phyloP scores from a whole-genome alignment of 805 yeast genomes.

The Starmerella gropengiesseri region DNA sequence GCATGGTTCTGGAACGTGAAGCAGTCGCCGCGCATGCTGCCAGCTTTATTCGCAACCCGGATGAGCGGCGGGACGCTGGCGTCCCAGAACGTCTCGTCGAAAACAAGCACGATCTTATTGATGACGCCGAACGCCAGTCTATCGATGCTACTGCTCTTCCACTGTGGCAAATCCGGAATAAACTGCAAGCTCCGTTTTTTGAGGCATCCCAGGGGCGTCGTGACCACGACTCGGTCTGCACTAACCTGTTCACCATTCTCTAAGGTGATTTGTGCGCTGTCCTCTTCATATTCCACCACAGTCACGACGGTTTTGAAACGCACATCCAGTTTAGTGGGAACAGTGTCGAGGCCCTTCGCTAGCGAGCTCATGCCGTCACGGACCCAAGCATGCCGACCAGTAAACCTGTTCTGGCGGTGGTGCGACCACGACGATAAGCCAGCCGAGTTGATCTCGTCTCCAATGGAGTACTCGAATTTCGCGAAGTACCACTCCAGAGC shows the following conservation, averaged over 20 bases:
- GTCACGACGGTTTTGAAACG: slow-evolving; percentile 33
- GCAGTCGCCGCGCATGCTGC: slow-evolving; percentile 29
- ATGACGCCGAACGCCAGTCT: slow-evolving; percentile 33
- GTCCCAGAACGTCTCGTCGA: slow-evolving; percentile 34
- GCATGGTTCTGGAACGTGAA: slow-evolving; percentile 33
- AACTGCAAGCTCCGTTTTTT: slow-evolving; percentile 32
- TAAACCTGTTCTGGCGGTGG: slow-evolving; percentile 33
- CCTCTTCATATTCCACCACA: slow-evolving; percentile 31
- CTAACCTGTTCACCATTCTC: slow-evolving; percentile 34
- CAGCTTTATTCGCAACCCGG: slow-evolving; percentile 25
- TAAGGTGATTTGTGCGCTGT: slow-evolving; percentile 28
- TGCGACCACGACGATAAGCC: slow-evolving; percentile 35
- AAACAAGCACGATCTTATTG: slow-evolving; percentile 33
- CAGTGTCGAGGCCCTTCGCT: slow-evolving; percentile 31
- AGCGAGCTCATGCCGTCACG: slow-evolving; percentile 31
- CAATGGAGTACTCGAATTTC: slow-evolving; percentile 32
- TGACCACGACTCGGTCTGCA: slow-evolving; percentile 33
- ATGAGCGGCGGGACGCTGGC: slow-evolving; percentile 26
- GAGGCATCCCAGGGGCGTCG: slow-evolving; percentile 35
- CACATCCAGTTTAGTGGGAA: slow-evolving; percentile 33
- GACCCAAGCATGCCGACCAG: slow-evolving; percentile 33
- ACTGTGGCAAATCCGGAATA: slow-evolving; percentile 34
- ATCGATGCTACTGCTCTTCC: slow-evolving; percentile 33
- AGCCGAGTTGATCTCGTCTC: slow-evolving; percentile 29
- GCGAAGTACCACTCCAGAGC: slow-evolving; percentile 35